Evolutionary conservation across 2,329 filamentous ascomycete genomes (phyloP).

Genomic region (Aspergillus neoniger): DNA sequence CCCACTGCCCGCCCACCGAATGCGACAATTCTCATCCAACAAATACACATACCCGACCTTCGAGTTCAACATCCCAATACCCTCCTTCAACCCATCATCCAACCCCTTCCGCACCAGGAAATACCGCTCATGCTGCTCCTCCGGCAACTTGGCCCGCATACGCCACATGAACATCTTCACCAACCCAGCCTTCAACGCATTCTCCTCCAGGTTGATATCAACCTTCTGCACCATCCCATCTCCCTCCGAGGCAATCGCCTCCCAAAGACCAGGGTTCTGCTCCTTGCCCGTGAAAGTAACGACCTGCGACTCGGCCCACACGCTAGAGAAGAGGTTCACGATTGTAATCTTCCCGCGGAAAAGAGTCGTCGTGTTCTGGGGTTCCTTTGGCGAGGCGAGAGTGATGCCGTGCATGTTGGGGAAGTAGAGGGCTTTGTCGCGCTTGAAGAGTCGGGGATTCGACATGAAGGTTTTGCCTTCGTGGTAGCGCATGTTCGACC

Average conservation of each 20-base stretch:
- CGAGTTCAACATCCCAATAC: slow-evolving; percentile 73
- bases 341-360: slow-evolving; percentile 74
- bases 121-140: slow-evolving; percentile 58
- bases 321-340: slow-evolving; percentile 76
- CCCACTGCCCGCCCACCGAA: slow-evolving; percentile 86
- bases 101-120: slow-evolving; percentile 63
- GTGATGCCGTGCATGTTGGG: slow-evolving; percentile 86
- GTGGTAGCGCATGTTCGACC: slow-evolving; percentile 77
- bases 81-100: slow-evolving; percentile 57
- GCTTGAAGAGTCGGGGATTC: slow-evolving; percentile 79
- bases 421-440: slow-evolving; percentile 83
- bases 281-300: slow-evolving; percentile 67
- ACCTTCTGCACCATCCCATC: slow-evolving; percentile 68
- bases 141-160: slow-evolving; percentile 50
- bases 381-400: slow-evolving; percentile 59
- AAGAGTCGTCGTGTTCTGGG: slow-evolving; percentile 71
- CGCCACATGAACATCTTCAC: slow-evolving; percentile 56
- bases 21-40: slow-evolving; percentile 81
- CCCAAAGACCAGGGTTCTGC: slow-evolving; percentile 69
- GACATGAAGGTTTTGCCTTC: slow-evolving; percentile 91
- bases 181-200: slow-evolving; percentile 64
- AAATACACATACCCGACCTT: slow-evolving; percentile 95
- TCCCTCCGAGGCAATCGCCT: slow-evolving; percentile 52
- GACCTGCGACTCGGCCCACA: slow-evolving; percentile 83
- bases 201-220: slow-evolving; percentile 87